Evolutionary conservation across 768 basidiomycete species (phyloP).

Genomic region (Xerocomellus dryophilus): DNA sequence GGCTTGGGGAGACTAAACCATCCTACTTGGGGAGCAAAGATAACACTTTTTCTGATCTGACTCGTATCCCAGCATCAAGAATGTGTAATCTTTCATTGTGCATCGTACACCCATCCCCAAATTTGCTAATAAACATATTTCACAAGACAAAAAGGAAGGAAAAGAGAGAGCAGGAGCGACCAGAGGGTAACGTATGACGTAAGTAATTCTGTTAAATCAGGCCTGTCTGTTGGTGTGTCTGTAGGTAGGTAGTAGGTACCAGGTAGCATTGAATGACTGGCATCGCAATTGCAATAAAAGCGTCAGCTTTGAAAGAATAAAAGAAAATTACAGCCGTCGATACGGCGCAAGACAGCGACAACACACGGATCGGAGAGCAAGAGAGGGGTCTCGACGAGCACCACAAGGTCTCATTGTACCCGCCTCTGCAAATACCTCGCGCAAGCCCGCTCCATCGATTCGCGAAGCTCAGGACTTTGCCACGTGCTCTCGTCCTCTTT

Average conservation of each 20-base stretch:
- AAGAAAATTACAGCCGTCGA: neutral
- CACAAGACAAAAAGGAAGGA: neutral
- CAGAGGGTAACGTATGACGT: neutral
- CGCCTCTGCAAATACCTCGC: slow-evolving; percentile 30
- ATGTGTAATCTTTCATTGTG: neutral
- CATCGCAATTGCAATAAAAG: neutral
- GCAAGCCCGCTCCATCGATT: slow-evolving; percentile 70
- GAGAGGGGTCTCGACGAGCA: neutral
- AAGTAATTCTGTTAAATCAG: slow-evolving; percentile 1
- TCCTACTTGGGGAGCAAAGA: too few relatives aligned
- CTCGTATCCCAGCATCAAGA: neutral
- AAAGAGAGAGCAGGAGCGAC: neutral
- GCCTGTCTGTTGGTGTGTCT: neutral
- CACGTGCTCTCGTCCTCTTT: slow-evolving; percentile 50
- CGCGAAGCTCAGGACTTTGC: slow-evolving; percentile 64
- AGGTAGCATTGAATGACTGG: neutral
- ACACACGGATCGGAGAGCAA: neutral
- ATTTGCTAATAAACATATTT: slow-evolving; percentile 1
- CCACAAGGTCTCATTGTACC: slow-evolving; percentile 7
- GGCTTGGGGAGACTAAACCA: too few relatives aligned
- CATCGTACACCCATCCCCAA: slow-evolving; percentile 6
- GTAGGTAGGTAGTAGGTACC: neutral
- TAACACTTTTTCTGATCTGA: too few relatives aligned
- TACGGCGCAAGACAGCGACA: neutral
- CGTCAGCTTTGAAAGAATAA: neutral